Base-by-base conservation (phyloP, 768 basidiomycete genomes). In the Clathrus columnatus region DNA sequence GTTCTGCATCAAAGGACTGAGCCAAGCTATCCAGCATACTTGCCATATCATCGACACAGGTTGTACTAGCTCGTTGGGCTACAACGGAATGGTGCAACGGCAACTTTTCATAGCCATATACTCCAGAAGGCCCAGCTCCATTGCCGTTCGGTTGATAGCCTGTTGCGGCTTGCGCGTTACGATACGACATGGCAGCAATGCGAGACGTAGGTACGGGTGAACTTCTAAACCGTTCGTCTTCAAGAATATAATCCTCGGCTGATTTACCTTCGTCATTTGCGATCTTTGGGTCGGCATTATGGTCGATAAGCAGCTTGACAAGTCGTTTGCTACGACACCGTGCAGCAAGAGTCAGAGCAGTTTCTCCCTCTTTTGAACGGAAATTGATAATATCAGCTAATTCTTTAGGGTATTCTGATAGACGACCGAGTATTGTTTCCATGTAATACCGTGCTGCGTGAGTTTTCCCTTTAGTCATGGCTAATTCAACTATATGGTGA, bases 391-490 rank as follows among this genome's bases (percentile, higher is more conserved):
- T 91, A 64, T 99, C 96, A 28, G 92, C 91, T 27, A 99, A 73
- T 69, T 99, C 96, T 64, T 88, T 88, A 0, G 96, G 94, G 71
- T 90, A 99, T 64, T 94, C 93, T 5, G 87, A 77, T 41, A 99
- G 77, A 50, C 95, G 81, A 42, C 75, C 77, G 52, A 99, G 77
- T 41, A 98, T 84, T 0, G 91, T 94, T 69, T 99, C 96, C 91
- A 99, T 92, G 70, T 99, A 99, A 71, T 99, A 99, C 21, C 94
- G 81, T 7, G 95, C 91, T 1, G 96, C 96, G 62, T 98, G 96
- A 0, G 92, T 90, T 72, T 99, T 99, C 52, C 90, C 90, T 70
- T 98, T 98, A 36, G 91, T 84, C 82, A 98, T 87, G 14, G 96
- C 96, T 17, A 99, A 84, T 63, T 99, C 95, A 36, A 97, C 89